A percentile compares a stretch with the other conserved stretches of the same genome.
Evolutionary conservation across 352 stramenopile genomes (phyloP).

Genomic region (Discostella stelligera): DNA sequence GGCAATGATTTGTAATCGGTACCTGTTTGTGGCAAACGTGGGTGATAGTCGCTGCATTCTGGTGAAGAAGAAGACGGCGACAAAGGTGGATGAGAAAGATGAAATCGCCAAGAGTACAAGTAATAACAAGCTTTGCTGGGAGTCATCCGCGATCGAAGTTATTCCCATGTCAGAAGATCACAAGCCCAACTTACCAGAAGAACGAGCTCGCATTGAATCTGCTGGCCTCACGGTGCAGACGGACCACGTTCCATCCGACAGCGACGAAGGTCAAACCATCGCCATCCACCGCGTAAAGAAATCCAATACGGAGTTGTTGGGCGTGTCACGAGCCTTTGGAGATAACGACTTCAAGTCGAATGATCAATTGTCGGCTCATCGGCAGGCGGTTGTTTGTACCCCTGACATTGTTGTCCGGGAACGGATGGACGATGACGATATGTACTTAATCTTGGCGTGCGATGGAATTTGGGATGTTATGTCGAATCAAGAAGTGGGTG

Average conservation of each 20-base stretch:
- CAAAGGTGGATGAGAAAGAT: conserved; percentile 10
- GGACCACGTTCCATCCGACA: conserved; percentile 41
- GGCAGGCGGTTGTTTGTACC: conserved; percentile 66
- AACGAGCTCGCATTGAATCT: conserved; percentile 67
- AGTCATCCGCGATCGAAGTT: conserved; percentile 19
- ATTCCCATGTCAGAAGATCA: conserved; percentile 71
- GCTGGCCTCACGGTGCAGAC: conserved; percentile 55
- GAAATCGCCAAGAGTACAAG: not conserved
- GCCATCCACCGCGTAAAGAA: conserved; percentile 42
- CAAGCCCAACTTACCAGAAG: conserved; percentile 62
- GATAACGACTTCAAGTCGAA: conserved; percentile 44
- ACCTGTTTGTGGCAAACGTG: conserved; percentile 74
- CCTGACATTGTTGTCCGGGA: conserved; percentile 63
- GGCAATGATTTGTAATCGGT: conserved; percentile 43
- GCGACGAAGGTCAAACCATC: conserved; percentile 41
- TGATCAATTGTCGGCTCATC: conserved; percentile 25
- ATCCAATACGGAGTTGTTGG: conserved; percentile 39
- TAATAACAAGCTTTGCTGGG: not conserved
- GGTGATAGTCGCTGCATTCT: conserved; percentile 76
- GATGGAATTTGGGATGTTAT: conserved; percentile 88
- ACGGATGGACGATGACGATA: conserved; percentile 54
- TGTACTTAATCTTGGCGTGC: conserved; percentile 84
- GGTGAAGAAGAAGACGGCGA: conserved; percentile 38
- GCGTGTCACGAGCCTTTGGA: conserved; percentile 54
- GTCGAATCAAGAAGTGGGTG: conserved; percentile 72